phyloP scores from a whole-genome alignment of 768 basidiomycete species.

The Porphyrellus cyaneotinctus region DNA sequence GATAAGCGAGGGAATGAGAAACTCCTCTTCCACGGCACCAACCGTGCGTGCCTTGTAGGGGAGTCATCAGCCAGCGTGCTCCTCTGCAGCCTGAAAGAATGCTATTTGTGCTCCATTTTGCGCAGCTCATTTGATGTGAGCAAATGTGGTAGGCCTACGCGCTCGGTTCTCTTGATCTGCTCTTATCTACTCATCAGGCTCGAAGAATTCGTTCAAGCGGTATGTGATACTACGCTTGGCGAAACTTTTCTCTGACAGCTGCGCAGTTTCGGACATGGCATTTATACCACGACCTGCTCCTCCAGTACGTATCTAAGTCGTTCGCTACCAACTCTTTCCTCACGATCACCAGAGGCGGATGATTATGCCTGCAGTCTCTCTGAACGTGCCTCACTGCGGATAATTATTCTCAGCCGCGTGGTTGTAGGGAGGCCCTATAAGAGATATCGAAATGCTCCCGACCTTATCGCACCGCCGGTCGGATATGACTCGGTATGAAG shows the following conservation, averaged over 20 bases:
- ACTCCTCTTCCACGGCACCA: slow-evolving; percentile 67
- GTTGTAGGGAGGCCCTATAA: slow-evolving; percentile 57
- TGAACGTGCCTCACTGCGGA: slow-evolving; percentile 41
- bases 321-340: neutral
- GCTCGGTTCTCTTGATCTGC: neutral
- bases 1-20: slow-evolving; percentile 46
- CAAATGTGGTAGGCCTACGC: slow-evolving; percentile 46
- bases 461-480: slow-evolving; percentile 46
- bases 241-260: neutral
- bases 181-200: slow-evolving; percentile 34
- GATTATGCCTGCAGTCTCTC: slow-evolving; percentile 51
- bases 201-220: slow-evolving; percentile 54
- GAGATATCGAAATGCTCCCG: slow-evolving; percentile 45
- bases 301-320: slow-evolving; percentile 44
- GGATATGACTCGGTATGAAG: slow-evolving; percentile 57
- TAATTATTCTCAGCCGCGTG: slow-evolving; percentile 56
- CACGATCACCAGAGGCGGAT: slow-evolving; percentile 51
- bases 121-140: slow-evolving; percentile 56
- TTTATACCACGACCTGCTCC: slow-evolving; percentile 63
- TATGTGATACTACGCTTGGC: slow-evolving; percentile 12
- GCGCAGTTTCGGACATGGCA: slow-evolving; percentile 61
- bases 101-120: slow-evolving; percentile 54
- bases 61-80: slow-evolving; percentile 45
- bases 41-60: slow-evolving; percentile 52
- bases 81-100: slow-evolving; percentile 48